Base-by-base conservation (phyloP, 495 filamentous ascomycete genomes). In the Aspergillus coremiiformis region DNA sequence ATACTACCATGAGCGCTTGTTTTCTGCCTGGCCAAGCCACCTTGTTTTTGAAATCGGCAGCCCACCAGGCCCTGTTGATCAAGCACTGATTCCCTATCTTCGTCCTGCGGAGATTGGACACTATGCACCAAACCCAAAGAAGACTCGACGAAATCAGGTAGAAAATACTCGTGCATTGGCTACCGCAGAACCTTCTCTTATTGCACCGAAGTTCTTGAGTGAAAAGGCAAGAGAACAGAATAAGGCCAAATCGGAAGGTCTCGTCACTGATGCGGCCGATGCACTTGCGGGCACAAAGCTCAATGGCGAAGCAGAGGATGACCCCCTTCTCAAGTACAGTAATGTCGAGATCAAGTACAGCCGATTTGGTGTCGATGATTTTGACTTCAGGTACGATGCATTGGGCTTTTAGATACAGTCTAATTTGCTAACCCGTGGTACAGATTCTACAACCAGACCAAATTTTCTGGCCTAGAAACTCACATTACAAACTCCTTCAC, bases 261-360 rank as follows among this genome's bases (percentile, higher is more conserved):
- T 75, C 35, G 69, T 86, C 23, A 78, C 79, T 39, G 83, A 92
- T 61, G 76, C 79, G 12, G 71, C 79, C 20, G 80, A 87, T 49
- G 73, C 80, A 7, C 64, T 89, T 17, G 76, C 78, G 27, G 75
- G 75, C 37, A 69, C 72, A n/a, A 82, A 82, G 32, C 71, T 85
- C 67, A 68, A 83, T 64, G 69, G 77, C 74, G 63, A 86, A 70
- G 70, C 78, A 69, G 62, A 80, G 39, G 67, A 78, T 35, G 89
- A 95, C 47, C 87, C 92, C 20, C 84, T 93, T 2, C 75, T 85
- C 1, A 85, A 90, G 67, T 98, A 95, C 62, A 82, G 84, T 47
- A 90, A 90, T 58, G 83, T 94, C 4, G 89, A 96, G 66, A 97
- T 96, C 66, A 95, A 95, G 61, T 96, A 96, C 66, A 95, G 92